Evolutionary conservation across 2,329 filamentous ascomycete species (phyloP), one percentile per base, ranked within the genome.

Genomic region (Botrytis paeoniae): DNA sequence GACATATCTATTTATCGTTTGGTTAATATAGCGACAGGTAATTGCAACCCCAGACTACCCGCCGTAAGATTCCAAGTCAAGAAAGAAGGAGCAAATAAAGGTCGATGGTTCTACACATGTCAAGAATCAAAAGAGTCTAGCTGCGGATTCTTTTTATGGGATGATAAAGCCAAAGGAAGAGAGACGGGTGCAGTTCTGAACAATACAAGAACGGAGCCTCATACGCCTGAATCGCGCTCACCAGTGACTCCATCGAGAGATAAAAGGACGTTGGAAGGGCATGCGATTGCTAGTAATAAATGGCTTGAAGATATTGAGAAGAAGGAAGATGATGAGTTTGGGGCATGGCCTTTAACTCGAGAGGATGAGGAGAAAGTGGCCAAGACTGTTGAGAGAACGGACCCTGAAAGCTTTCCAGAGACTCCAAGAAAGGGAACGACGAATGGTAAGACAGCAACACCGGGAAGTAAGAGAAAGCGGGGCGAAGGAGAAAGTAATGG

Each of bases 71-170:
- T 75, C 54, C 82, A 84, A 66, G 85, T 86, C 5, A 86, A 83
- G 75, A 88, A 86, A 76, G 82, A 85, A 61, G 82, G 83, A 6
- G 77, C 79, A 43, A 89, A 89, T 75, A 81, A 85, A 66, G 86
- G 86, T n/a, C 81, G 82, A 74, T 83, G 82, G 80, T 87, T 89
- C 80, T 88, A 87, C 73, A 85, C 83, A 4, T 90, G 88, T 75
- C 86, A 86, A 77, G 82, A 83, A 71, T 77, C 81, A n/a, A 79
- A 80, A 43, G 81, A 83, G 35, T 81, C 82, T 61, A 79, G 82
- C 39, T 91, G 89, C 77, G 82, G 82, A 0, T 88, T 90, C 80
- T 90, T 89, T 75, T 79, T 90, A 0, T 90, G 87, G 86, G 82
- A 86, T 12, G 84, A 87, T 22, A 85, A 88, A 61, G 88, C 88